Conservation (phyloP, 176 grass and related monocot genomes). For the Musa troglodytarum region DNA sequence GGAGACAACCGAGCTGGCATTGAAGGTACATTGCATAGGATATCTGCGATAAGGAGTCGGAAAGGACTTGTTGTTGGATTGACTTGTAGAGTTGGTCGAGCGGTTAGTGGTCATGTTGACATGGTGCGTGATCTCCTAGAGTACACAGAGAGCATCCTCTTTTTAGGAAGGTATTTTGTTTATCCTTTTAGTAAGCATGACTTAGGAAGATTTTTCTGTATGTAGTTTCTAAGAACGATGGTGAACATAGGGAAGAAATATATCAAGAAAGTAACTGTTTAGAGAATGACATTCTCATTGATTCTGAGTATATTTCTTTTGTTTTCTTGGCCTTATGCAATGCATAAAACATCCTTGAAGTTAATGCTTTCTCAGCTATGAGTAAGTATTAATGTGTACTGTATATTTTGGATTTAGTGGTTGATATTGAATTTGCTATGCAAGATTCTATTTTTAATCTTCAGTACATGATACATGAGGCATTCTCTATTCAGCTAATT, state of each 20-base stretch:
- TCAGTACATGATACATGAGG: no score
- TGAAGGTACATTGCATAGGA: conserved; percentile 94
- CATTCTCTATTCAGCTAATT: neutral
- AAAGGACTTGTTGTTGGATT: conserved; percentile 92
- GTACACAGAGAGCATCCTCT: conserved; percentile 91
- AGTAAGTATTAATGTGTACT: neutral
- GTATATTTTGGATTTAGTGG: neutral
- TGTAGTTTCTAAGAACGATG: no score
- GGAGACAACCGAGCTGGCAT: conserved; percentile 88
- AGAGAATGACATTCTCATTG: neutral
- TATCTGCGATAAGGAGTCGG: conserved; percentile 95
- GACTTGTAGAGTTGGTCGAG: conserved; percentile 89
- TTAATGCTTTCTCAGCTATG: neutral
- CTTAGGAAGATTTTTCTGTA: no score
- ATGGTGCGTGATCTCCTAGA: conserved; percentile 85
- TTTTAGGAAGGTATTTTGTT: conserved; percentile 59
- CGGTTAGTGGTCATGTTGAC: conserved; percentile 81
- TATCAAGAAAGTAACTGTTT: neutral
- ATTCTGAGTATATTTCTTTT: neutral
- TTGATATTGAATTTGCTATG: neutral
- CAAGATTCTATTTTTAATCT: no score
- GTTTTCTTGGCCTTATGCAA: neutral
- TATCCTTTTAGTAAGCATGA: neutral
- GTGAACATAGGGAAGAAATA: neutral
- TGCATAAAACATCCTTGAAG: neutral